Evolutionary conservation across 352 stramenopile genomes (phyloP).

Genomic region (Aphanomyces cochlioides): DNA sequence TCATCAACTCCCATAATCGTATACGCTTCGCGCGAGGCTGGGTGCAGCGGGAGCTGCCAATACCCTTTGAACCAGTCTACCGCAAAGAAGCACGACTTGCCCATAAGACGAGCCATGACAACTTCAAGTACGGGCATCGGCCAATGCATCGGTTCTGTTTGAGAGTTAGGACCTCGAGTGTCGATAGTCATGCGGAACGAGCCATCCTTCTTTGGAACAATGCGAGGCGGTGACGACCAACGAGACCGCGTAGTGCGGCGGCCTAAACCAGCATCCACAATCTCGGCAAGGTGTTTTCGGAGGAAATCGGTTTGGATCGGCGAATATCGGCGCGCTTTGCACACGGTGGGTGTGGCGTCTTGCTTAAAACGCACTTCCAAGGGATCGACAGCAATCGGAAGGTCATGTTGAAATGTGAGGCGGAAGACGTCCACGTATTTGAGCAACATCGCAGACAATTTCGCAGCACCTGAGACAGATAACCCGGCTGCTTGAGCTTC

Average conservation of each 20-base stretch:
- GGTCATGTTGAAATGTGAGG: not conserved
- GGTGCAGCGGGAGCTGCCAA: not conserved
- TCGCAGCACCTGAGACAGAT: not conserved
- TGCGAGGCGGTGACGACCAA: not conserved
- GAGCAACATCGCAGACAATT: not conserved
- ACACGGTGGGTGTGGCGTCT: not conserved
- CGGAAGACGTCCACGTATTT: not conserved
- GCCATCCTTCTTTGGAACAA: slow-evolving; percentile 1
- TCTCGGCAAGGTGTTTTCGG: not conserved
- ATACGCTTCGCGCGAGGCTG: too few relatives aligned
- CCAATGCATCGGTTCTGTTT: too few relatives aligned
- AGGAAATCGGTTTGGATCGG: not conserved
- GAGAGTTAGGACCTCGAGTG: too few relatives aligned
- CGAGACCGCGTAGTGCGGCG: not conserved
- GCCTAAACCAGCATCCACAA: not conserved
- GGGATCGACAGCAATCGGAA: not conserved
- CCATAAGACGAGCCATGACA: too few relatives aligned
- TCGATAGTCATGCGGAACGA: too few relatives aligned
- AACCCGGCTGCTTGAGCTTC: not conserved
- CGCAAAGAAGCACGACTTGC: too few relatives aligned
- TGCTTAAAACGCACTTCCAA: not conserved
- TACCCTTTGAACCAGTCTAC: too few relatives aligned
- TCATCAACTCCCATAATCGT: too few relatives aligned
- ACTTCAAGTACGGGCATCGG: too few relatives aligned
- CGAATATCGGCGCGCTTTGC: not conserved